Evolutionary conservation across 1,139 yeast species (phyloP).

Genomic region (Zygosaccharomyces sapae): DNA sequence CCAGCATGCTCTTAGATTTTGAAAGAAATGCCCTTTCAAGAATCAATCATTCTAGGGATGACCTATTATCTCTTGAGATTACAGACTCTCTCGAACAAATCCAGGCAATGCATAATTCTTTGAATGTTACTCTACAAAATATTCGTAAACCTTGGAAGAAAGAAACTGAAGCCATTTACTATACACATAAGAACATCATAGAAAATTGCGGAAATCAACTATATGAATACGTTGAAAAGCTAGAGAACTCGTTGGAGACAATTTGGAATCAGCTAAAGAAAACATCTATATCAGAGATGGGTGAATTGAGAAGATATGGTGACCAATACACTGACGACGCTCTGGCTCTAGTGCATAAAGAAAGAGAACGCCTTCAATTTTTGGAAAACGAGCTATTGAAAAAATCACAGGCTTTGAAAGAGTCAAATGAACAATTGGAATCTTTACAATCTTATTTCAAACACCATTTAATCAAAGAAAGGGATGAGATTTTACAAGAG

Average conservation of each 20-base stretch:
- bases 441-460: constrained; percentile 12
- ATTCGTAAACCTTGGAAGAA: constrained; percentile 8
- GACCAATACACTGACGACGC: constrained; percentile 7
- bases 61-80: constrained; percentile 3
- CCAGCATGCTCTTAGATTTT: constrained; percentile 5
- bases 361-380: constrained; percentile 7
- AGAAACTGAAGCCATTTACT: constrained; percentile 10
- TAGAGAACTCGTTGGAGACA: constrained; percentile 5
- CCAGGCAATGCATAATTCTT: constrained; percentile 6
- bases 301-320: constrained; percentile 19
- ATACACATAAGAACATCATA: constrained; percentile 11
- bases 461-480: constrained; percentile 7
- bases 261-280: constrained; percentile 2
- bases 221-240: constrained; percentile 2
- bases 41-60: not conserved
- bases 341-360: not conserved
- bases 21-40: not conserved
- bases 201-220: constrained; percentile 11
- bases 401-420: constrained; percentile 10
- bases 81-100: constrained; percentile 1
- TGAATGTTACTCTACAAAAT: not conserved
- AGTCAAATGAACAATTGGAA: constrained; percentile 8
- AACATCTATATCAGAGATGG: constrained; percentile 5
- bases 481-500: constrained; percentile 5
- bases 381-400: constrained; percentile 10